Percentiles rank a stretch among this genome's conserved stretches.
These are phyloP conservation scores for Melampsora larici-populina DNA, from an alignment of 1,284 basidiomycete genomes.

Conservation along the genomic window DNA sequence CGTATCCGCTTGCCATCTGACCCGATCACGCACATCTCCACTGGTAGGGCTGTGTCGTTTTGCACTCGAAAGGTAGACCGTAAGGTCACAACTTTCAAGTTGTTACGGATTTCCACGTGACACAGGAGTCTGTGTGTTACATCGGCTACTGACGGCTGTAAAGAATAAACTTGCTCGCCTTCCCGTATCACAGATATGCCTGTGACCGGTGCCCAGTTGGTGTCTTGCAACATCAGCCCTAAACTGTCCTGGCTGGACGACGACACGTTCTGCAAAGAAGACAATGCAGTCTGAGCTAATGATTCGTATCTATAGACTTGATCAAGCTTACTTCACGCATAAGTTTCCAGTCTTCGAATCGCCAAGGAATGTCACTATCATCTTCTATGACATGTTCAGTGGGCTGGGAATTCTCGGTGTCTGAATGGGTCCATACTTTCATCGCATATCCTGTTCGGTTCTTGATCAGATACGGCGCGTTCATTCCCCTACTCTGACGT, in stretches of 20 bases:
- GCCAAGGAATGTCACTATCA: conserved; percentile 82
- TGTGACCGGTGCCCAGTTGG: conserved; percentile 84
- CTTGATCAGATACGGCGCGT: conserved; percentile 86
- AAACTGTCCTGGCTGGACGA: conserved; percentile 76
- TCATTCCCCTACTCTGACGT: conserved; percentile 73
- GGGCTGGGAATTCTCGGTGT: conserved; percentile 57
- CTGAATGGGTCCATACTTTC: conserved; percentile 59
- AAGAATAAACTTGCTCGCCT: conserved; percentile 82
- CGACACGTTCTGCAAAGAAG: conserved; percentile 67
- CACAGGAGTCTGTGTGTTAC: conserved; percentile 80
- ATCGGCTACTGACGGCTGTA: conserved; percentile 74
- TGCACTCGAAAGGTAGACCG: conserved; percentile 90
- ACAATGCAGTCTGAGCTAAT: conserved; percentile 23
- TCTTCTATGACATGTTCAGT: conserved; percentile 59
- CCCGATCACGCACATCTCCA: conserved; percentile 89
- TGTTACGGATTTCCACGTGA: conserved; percentile 85
- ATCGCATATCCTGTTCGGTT: conserved; percentile 85
- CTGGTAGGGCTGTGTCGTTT: conserved; percentile 85
- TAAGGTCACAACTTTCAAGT: conserved; percentile 91
- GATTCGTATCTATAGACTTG: background rate
- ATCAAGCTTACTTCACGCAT: conserved; percentile 72
- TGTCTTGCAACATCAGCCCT: conserved; percentile 76
- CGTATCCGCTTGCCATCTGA: conserved; percentile 75
- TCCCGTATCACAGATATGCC: conserved; percentile 89
- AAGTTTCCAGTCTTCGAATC: conserved; percentile 94